Conservation (phyloP, 192 early-diverging fungal genomes). For the Coemansia sp. region DNA sequence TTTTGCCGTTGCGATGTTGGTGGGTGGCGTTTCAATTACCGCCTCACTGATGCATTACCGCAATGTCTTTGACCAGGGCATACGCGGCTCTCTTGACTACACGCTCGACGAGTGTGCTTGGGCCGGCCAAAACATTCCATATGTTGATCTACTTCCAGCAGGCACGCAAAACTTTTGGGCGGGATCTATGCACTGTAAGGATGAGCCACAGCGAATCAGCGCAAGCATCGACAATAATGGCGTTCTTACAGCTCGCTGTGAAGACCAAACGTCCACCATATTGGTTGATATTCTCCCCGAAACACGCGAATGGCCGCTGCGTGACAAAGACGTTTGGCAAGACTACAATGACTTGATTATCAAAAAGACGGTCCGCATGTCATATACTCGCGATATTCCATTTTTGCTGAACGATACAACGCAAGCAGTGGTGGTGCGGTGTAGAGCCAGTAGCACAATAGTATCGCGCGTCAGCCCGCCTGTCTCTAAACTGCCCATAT, state of each 20-base stretch:
- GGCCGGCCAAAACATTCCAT: constrained; percentile 52
- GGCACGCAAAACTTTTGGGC: constrained; percentile 63
- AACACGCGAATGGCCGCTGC: constrained; percentile 49
- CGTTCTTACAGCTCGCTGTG: constrained; percentile 35
- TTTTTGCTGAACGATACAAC: constrained; percentile 38
- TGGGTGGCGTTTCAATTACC: constrained; percentile 10
- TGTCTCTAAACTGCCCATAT: constrained; percentile 1
- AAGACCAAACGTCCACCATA: background rate
- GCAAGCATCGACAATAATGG: constrained; percentile 44
- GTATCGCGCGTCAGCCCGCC: constrained; percentile 38
- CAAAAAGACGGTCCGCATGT: constrained; percentile 14
- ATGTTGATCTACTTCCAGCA: constrained; percentile 54
- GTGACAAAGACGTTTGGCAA: constrained; percentile 49
- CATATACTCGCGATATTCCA: constrained; percentile 12
- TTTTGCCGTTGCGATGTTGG: constrained; percentile 20
- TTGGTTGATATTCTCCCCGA: constrained; percentile 55
- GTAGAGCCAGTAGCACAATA: constrained; percentile 35
- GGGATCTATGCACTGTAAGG: constrained; percentile 39
- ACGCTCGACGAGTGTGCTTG: constrained; percentile 49
- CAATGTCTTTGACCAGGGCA: constrained; percentile 42
- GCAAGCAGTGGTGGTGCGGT: constrained; percentile 53
- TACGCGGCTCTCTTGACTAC: constrained; percentile 7
- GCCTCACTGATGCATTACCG: constrained; percentile 29
- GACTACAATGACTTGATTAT: constrained; percentile 49
- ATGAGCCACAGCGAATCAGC: constrained; percentile 24